Base-by-base conservation (phyloP, 805 yeast species). In the Ascoidea tarda region DNA sequence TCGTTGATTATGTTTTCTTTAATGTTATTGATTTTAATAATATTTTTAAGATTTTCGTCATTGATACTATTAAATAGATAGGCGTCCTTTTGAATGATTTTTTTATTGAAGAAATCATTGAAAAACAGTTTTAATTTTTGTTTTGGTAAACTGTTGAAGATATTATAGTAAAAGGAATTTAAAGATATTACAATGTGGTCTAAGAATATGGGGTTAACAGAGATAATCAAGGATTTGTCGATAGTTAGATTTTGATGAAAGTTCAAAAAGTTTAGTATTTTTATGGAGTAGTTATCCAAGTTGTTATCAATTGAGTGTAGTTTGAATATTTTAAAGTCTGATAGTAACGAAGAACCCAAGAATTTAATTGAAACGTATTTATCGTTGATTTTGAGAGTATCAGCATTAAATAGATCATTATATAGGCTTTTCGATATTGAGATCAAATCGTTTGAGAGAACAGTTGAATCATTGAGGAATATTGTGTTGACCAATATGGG, bases 1-100 rank as follows among this genome's bases (percentile, higher is more conserved):
- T 74, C 73, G 16, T 78, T 59, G 5, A 62, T 63, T 16, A 76
- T 64, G 2, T 76, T 64, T 6, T 59, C 50, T 55, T 75, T 78
- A 31, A 74, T 76, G 49, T 70, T 74, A 33, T 71, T 65, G 31
- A 68, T 65, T 12, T 70, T 62, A 2, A 63, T 59, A 1, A 59
- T 70, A 59, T 33, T 61, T 61, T 32, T 66, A 50, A 54, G 68
- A 64, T 46, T 67, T 33, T 44, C 47, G 56, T 16, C 60, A 56
- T 44, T 45, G 28, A 21, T 38, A 33, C 38, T 42, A 14, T 53
- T 49, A 33, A 44, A 57, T 49, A 51, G 49, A 12, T 16, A 33
- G 48, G 59, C 60, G 28, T 62, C 61, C 46, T 59, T 61, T 47
- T 58, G 58, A 4, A 59, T 49, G 4, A 59, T 21, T 6, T 53